These are phyloP conservation scores for Sphagnum fallax DNA, from an alignment of 228 moss, liverwort and hornwort genomes.

Conservation along the genomic window DNA sequence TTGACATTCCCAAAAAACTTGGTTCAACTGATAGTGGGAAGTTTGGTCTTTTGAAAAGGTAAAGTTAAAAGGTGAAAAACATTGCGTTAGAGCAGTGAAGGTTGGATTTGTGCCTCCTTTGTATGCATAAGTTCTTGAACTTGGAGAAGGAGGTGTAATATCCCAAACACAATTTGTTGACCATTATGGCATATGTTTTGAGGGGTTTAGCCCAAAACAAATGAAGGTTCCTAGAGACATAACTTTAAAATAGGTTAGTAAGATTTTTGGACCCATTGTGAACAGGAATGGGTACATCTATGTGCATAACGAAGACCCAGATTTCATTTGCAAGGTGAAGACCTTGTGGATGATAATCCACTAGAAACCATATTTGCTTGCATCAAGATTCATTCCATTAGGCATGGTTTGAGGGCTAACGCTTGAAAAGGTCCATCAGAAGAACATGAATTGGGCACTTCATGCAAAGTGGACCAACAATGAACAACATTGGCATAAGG, in stretches of 20 bases:
- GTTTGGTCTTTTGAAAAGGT: too few species aligned
- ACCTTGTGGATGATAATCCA: neutral
- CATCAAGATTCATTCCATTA: neutral
- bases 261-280: neutral
- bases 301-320: neutral
- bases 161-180: neutral
- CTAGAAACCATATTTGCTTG: neutral
- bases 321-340: neutral
- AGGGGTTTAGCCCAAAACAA: neutral
- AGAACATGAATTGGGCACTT: neutral
- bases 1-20: too few species aligned
- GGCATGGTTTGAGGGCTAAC: neutral
- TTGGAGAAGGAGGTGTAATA: neutral
- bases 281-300: neutral
- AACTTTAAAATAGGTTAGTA: neutral
- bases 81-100: too few species aligned
- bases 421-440: neutral
- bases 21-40: too few species aligned
- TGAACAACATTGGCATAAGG: neutral
- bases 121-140: neutral
- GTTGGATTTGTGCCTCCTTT: too few species aligned
- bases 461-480: neutral
- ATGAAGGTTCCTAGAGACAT: neutral
- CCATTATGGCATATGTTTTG: neutral
- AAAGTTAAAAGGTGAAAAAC: too few species aligned